Base-by-base conservation (phyloP, 2,329 filamentous ascomycete genomes). In the Trichocomaceae sp. region DNA sequence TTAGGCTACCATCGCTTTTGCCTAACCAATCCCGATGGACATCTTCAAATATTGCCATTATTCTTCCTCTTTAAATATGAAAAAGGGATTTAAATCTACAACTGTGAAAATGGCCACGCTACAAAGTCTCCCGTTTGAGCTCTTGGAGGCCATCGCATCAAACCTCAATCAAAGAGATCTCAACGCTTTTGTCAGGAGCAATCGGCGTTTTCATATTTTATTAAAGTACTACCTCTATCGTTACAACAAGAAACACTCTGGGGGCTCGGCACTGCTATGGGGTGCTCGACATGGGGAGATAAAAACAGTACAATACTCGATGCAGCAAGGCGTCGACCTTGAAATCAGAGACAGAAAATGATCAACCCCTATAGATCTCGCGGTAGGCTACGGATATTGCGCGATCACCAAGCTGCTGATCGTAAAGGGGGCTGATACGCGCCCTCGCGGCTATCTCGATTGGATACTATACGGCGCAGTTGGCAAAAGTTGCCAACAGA, bases 201-300 rank as follows among this genome's bases (percentile, higher is more conserved):
- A 54, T 37, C 23, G 46, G 3, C 33, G 46, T 19, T 42, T 60
- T n/a, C 45, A 59, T 52, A 13, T 45, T 17, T 31, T 50, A 15
- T 44, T 61, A 19, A 59, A 60, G 29, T 13, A 42, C 8, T 47
- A 54, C 23, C 55, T 61, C 15, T 60, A 61, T 46, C 57, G 39
- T 8, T 46, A 52, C 4, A 55, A 59, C 47, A 31, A 33, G 9
- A 23, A 47, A 15, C 13, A 48, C 33, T 51, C 26, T 41, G 12
- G 45, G 29, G 44, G 51, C 35, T 57, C 55, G 5, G 55, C 51
- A 35, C 20, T 55, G n/a, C n/a, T 33, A 26, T 60, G 51, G 58
- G 50, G 57, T 31, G 58, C 35, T 10, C 35, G 17, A 44, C 33
- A 47, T 56, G 41, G 49, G 13, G 19, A 20, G 7, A 12, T 51